These are phyloP conservation scores for Debaryomycetaceae sp. DNA, from an alignment of 1,139 yeast species.

Conservation along the genomic window DNA sequence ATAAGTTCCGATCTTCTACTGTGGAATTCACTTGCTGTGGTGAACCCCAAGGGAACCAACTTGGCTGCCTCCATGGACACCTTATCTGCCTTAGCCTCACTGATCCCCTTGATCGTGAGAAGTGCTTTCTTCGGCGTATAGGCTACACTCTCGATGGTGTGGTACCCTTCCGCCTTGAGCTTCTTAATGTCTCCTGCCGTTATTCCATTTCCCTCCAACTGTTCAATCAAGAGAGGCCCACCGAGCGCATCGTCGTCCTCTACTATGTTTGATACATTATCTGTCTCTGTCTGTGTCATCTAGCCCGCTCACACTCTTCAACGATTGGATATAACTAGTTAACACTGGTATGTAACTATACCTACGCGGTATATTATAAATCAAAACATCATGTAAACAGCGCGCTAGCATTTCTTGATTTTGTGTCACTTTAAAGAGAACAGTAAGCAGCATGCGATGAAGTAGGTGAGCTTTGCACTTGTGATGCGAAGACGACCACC, in stretches of 20 bases:
- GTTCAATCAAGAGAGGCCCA: conserved; percentile 46
- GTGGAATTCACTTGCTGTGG: conserved; percentile 95
- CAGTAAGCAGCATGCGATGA: no score
- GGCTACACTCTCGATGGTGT: conserved; percentile 90
- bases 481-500: no score
- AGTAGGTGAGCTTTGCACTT: no score
- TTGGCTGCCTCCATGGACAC: conserved; percentile 79
- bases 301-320: not conserved
- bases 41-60: conserved; percentile 92
- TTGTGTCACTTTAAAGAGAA: not conserved
- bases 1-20: conserved; percentile 86
- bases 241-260: conserved; percentile 38
- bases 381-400: not conserved
- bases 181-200: conserved; percentile 75
- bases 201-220: conserved; percentile 80
- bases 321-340: not conserved
- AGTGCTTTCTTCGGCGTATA: conserved; percentile 80
- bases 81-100: conserved; percentile 93
- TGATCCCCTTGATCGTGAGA: conserved; percentile 80
- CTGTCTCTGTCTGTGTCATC: conserved; percentile 15
- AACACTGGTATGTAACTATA: not conserved
- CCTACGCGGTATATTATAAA: conserved; percentile 1
- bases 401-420: conserved; percentile 1
- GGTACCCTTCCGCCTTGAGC: conserved; percentile 77
- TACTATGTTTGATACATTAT: conserved; percentile 3